Conservation (phyloP, 768 basidiomycete species). For the Auriscalpium vulgare region DNA sequence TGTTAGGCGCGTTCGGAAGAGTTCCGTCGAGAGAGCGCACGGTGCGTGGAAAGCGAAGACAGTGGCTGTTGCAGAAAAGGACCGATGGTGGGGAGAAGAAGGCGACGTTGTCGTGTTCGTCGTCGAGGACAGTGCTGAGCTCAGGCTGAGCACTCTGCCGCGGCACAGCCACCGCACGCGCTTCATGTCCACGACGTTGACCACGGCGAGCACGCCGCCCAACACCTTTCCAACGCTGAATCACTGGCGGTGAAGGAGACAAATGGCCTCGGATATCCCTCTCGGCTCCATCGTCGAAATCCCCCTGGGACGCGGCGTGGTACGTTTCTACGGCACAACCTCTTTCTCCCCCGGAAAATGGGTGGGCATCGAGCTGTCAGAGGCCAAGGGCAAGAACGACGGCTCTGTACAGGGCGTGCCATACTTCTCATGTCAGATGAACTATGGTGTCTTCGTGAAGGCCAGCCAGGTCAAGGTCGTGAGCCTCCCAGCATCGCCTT, state of each 20-base stretch:
- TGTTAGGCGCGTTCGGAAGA: no score
- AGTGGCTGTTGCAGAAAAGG: no score
- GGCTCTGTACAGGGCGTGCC: conserved; percentile 70
- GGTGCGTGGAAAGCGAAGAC: no score
- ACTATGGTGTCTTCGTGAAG: conserved; percentile 84
- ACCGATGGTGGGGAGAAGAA: background rate
- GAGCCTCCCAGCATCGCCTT: conserved; percentile 22
- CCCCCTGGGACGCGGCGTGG: conserved; percentile 71
- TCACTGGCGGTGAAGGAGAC: background rate
- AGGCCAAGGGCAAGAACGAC: conserved; percentile 90
- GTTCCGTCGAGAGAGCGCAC: no score
- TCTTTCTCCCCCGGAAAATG: conserved; percentile 86
- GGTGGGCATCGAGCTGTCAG: conserved; percentile 87
- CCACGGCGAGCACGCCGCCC: background rate
- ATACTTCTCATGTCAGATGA: conserved; percentile 76
- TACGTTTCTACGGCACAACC: conserved; percentile 81
- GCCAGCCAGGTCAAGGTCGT: conserved; percentile 73
- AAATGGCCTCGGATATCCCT: conserved; percentile 31
- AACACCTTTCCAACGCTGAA: background rate
- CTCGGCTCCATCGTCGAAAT: conserved; percentile 76
- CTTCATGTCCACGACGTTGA: background rate
- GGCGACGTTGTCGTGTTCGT: background rate
- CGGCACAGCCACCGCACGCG: background rate
- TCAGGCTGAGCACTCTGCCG: background rate
- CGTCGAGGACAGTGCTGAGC: background rate